A percentile compares a stretch with the other conserved stretches of the same genome.
Evolutionary conservation across 2,329 filamentous ascomycete species (phyloP).

Genomic region (Leptographium wingfieldii): DNA sequence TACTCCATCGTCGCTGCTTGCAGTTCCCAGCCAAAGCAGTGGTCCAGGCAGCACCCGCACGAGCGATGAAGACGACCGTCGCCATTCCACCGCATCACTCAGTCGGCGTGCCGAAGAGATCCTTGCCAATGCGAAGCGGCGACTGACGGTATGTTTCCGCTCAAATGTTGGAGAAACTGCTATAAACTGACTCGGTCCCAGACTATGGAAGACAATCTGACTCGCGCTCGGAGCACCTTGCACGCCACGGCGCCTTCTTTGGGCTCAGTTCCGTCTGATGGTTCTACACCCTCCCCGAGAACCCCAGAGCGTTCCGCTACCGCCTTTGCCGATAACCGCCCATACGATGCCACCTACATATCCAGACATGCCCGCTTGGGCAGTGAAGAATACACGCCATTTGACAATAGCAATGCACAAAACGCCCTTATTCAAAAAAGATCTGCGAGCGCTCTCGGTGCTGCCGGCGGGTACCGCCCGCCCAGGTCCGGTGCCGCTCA

Average conservation of each 20-base stretch:
- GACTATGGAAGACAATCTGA: slow-evolving; percentile 90
- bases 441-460: slow-evolving; percentile 51
- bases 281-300: slow-evolving; percentile 40
- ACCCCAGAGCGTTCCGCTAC: slow-evolving; percentile 28
- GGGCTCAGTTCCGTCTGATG: slow-evolving; percentile 44
- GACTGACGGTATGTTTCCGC: slow-evolving; percentile 57
- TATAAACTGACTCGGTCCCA: slow-evolving; percentile 20
- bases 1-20: neutral
- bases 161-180: too few relatives aligned
- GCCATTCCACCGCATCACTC: slow-evolving; percentile 38
- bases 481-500: slow-evolving; percentile 27
- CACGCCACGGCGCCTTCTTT: slow-evolving; percentile 53
- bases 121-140: slow-evolving; percentile 80
- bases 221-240: slow-evolving; percentile 57
- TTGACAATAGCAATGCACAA: slow-evolving; percentile 9
- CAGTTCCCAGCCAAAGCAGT: slow-evolving; percentile 14
- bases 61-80: slow-evolving; percentile 25
- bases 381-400: slow-evolving; percentile 31
- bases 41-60: slow-evolving; percentile 17
- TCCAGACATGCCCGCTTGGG: slow-evolving; percentile 46
- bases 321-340: slow-evolving; percentile 19
- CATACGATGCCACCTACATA: slow-evolving; percentile 13
- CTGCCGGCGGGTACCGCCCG: slow-evolving; percentile 45
- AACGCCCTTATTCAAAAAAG: slow-evolving; percentile 31
- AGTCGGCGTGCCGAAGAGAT: slow-evolving; percentile 82